Evolutionary conservation across 2,329 filamentous ascomycete species (phyloP).

Genomic region (Epichloe hybrida): DNA sequence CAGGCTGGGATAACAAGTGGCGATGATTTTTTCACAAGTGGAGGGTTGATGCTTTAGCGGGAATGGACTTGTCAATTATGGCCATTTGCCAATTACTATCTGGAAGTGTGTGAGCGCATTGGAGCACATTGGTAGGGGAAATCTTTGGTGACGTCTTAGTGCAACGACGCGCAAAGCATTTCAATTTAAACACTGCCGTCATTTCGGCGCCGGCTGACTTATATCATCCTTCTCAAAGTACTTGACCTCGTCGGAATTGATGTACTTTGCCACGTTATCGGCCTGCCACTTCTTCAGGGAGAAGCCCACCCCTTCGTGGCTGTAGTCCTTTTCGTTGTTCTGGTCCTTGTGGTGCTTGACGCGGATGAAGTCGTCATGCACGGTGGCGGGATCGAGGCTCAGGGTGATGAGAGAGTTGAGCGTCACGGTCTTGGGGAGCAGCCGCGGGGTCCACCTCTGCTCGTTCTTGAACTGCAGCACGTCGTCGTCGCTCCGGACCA

Average conservation of each 20-base stretch:
- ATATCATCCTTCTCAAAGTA: slow-evolving; percentile 4
- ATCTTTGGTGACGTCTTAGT: too few species aligned
- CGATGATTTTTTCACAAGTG: slow-evolving; percentile 12
- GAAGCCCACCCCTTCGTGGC: slow-evolving; percentile 39
- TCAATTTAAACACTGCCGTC: background rate
- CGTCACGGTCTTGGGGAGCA: slow-evolving; percentile 40
- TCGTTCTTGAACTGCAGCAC: slow-evolving; percentile 41
- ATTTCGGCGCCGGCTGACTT: background rate
- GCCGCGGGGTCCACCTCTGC: slow-evolving; percentile 36
- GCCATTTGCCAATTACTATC: too few species aligned
- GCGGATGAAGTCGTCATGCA: slow-evolving; percentile 37
- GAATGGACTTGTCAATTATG: too few species aligned
- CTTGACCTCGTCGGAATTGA: background rate
- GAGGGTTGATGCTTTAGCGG: background rate
- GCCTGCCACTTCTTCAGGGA: slow-evolving; percentile 36
- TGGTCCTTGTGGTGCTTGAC: slow-evolving; percentile 49
- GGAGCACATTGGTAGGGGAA: too few species aligned
- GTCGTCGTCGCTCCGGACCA: slow-evolving; percentile 38
- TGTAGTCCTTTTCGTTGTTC: slow-evolving; percentile 45
- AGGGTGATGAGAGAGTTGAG: slow-evolving; percentile 40
- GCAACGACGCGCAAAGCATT: too few species aligned
- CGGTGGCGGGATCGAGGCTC: slow-evolving; percentile 27
- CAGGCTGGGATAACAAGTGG: slow-evolving; percentile 26
- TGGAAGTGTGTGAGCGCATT: too few species aligned
- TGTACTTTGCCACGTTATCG: slow-evolving; percentile 1